Base-by-base conservation (phyloP, 1,139 yeast species). In the Magnusiomyces ingens region DNA sequence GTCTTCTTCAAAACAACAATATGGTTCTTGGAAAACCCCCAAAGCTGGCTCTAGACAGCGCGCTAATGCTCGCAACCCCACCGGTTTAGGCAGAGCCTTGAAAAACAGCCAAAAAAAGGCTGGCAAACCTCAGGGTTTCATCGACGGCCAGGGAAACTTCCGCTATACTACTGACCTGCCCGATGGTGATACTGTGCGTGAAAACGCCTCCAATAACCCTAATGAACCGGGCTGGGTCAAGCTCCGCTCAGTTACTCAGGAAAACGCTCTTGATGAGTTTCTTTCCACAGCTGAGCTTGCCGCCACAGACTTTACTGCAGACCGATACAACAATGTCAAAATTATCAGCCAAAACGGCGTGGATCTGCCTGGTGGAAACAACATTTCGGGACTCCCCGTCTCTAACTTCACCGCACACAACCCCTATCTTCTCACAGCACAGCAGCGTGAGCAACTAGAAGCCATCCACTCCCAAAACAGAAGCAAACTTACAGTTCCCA, bases 261-360 rank as follows among this genome's bases (percentile, higher is more conserved):
- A 94, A 69, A 82, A 87, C 62, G 85, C 97, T 0, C 73, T 94
- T 60, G 99, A 94, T 70, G 99, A 93, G 71, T 91, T 94, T 70
- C 78, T 94, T 65, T 85, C 82, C 65, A 91, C 98, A 11, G 99
- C 99, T 0, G 95, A 88, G 68, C 77, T 94, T 59, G 97, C 98
- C 1, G 96, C 90, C 66, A 90, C 94, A 18, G 99, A 93, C 73
- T 93, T 94, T 71, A 84, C 96, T 5, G 96, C 99, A 2, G 97
- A 91, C 61, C 82, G 85, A 64, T 79, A 82, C 55, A 82, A 85
- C 52, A 89, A 85, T 64, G 93, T 93, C 57, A 85, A 85, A 66
- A 89, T 94, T 63, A 85, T 93, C 60, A 53, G 76, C 35, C 72
- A 78, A 54, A 26, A 26, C 8, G 32, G 32, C 32, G 32, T 26